Evolutionary conservation across 805 yeast genomes (phyloP).

Genomic region (Cyberlindnera amylophila): DNA sequence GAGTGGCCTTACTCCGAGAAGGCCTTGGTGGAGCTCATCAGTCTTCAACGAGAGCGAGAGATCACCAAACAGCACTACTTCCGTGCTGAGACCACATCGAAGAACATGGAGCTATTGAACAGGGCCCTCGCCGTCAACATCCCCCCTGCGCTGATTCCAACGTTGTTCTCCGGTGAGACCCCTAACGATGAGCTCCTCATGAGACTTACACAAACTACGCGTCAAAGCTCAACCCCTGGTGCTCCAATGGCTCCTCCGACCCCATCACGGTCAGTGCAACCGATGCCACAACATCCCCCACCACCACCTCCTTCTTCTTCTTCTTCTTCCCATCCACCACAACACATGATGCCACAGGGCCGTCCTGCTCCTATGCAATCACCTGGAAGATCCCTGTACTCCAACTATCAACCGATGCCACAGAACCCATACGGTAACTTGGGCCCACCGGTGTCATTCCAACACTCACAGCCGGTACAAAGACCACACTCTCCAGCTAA

Average conservation of each 20-base stretch:
- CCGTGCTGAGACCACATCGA: conserved; percentile 56
- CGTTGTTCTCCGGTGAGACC: conserved; percentile 44
- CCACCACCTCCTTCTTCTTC: conserved; percentile 8
- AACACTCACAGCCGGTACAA: conserved; percentile 2
- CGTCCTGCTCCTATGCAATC: conserved; percentile 6
- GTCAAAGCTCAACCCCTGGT: conserved; percentile 2
- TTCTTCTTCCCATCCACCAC: conserved; percentile 2
- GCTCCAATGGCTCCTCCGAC: conserved; percentile 4
- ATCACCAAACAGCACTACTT: conserved; percentile 77
- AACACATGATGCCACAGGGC: not conserved
- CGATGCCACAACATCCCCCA: conserved; percentile 1
- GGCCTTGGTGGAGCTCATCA: conserved; percentile 23
- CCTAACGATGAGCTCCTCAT: conserved; percentile 16
- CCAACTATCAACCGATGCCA: conserved; percentile 5
- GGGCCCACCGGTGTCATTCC: conserved; percentile 24
- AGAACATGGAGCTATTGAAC: conserved; percentile 58
- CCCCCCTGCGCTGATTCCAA: conserved; percentile 61
- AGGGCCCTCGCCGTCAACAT: conserved; percentile 57
- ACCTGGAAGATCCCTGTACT: conserved; percentile 15
- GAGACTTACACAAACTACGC: conserved; percentile 11
- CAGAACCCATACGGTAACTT: conserved; percentile 12
- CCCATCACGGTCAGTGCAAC: conserved; percentile 2
- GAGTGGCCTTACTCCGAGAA: conserved; percentile 27
- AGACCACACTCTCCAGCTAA: conserved; percentile 65
- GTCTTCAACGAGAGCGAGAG: conserved; percentile 56